Evolutionary conservation across 345 rosid genomes (phyloP), one percentile per base, ranked within the genome.

Genomic region (Salix dunnii): DNA sequence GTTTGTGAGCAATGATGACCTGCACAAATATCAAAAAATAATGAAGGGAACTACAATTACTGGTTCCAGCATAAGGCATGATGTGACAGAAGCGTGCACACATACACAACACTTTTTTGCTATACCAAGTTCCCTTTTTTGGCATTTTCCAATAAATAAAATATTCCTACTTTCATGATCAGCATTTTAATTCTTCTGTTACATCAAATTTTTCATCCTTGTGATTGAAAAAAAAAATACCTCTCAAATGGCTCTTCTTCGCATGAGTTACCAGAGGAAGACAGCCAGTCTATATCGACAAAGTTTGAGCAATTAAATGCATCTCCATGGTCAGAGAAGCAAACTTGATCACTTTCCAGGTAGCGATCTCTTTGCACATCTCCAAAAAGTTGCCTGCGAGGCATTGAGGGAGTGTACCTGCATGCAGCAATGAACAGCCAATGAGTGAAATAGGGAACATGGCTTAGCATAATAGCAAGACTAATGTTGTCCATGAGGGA

Each of bases 271-370:
- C 92, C 98, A 2, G 97, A 91, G 36, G 98, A 96, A 6, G 98
- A 96, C 42, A 96, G 89, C 96, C 97, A 89, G 78, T 94, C 98
- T 48, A 94, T 77, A 83, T 96, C 98, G 79, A 96, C 85, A 84
- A 96, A 96, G 85, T 96, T 96, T 42, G 97, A 96, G 87, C 80
- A 89, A 80, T 84, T 94, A 71, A 87, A 86, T 71, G 77, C 69
- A 82, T 88, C 97, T 70, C 90, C 90, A 63, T 88, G 86, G 75
- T 91, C 97, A 61, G 89, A 90, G 77, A 83, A 87, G 92, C 55
- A 85, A 63, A 72, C 76, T 68, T 86, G 88, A 79, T 83, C 89
- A 83, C 82, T 80, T 80, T 89, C 90, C 78, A 83, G 82, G 71
- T 18, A 86, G 40, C 58, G 82, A 64, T 84, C 88, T 82, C 87